Base-by-base conservation (phyloP, 495 filamentous ascomycete genomes). In the Aspergillus egyptiacus region DNA sequence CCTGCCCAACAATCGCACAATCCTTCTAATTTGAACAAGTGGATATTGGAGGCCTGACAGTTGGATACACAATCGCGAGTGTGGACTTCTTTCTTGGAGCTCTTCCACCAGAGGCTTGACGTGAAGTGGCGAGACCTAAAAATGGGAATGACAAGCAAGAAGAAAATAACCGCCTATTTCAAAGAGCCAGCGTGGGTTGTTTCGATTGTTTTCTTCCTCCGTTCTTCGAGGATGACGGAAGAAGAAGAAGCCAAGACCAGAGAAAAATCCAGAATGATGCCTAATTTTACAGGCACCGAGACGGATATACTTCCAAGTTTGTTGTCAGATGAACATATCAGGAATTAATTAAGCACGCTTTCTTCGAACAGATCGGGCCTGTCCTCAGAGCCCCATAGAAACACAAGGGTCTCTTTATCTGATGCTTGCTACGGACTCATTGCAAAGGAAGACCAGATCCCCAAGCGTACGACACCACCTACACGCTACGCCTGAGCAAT, bases 121-220 rank as follows among this genome's bases (percentile, higher is more conserved):
- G 23, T 46, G 37, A 54, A 47, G 55, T 58, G 55, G 55, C 55
- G 40, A 23, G 8, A 8, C 9, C 33, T 35, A 38, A n/a, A n/a
- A n/a, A 54, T 54, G 48, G 55, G 32, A 36, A 51, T 33, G 13
- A 8, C 25, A 10, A 6, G 15, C 4, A 23, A 3, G 14, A 9
- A 37, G 35, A 18, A 4, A 18, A 30, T 41, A 15, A 9, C 23
- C 2, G 3, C 34, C 13, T 6, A 19, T 14, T 39, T 18, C 24
- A 9, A 23, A 35, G 8, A 32, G 17, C 11, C 17, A 3, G 7
- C 8, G 18, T 10, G 20, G 6, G 17, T 23, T 6, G 17, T 18
- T 44, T 23, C 28, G 6, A 11, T n/a, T 22, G 27, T 15, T 19
- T 44, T 32, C 28, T 31, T 13, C 18, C 2, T 6, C 14, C 27